Conservation (phyloP, 352 stramenopile genomes). For the Phytophthora lateralis region DNA sequence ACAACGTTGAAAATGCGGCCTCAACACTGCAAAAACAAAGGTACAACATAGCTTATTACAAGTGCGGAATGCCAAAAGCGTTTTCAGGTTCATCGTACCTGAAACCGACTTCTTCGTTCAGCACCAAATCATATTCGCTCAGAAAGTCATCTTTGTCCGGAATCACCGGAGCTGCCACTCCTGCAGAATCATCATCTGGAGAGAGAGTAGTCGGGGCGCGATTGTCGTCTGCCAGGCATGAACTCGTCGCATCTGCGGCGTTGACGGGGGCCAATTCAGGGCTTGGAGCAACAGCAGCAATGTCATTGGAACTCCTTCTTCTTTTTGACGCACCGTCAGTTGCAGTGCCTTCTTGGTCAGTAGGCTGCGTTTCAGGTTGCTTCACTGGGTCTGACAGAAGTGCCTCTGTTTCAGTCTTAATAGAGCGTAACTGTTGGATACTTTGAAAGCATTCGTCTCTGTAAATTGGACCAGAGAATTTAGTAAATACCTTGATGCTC, state of each 20-base stretch:
- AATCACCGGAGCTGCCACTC: conserved; percentile 24
- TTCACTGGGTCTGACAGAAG: conserved; percentile 43
- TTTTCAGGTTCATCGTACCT: conserved; percentile 47
- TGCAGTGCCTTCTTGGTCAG: neutral
- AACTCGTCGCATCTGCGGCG: neutral
- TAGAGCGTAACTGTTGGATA: conserved; percentile 76
- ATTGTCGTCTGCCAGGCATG: conserved; percentile 11
- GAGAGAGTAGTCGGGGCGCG: conserved; percentile 4
- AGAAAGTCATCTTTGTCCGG: conserved; percentile 57
- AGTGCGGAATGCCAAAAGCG: neutral
- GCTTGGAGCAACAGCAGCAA: conserved; percentile 35
- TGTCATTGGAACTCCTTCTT: conserved; percentile 24
- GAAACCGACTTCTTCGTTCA: conserved; percentile 72
- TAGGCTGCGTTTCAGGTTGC: conserved; percentile 1
- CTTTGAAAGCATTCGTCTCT: conserved; percentile 88
- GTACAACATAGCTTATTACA: neutral
- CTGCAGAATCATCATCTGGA: conserved; percentile 14
- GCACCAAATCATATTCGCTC: conserved; percentile 72
- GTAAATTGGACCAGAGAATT: conserved; percentile 2
- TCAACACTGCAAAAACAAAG: conserved; percentile 53
- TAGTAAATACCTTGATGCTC: neutral
- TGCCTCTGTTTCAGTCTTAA: conserved; percentile 72
- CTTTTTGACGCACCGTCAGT: conserved; percentile 18
- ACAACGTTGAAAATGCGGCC: conserved; percentile 62
- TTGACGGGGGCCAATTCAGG: conserved; percentile 12